phyloP scores from a whole-genome alignment of 495 filamentous ascomycete genomes.

The Penicillium pancosmium region DNA sequence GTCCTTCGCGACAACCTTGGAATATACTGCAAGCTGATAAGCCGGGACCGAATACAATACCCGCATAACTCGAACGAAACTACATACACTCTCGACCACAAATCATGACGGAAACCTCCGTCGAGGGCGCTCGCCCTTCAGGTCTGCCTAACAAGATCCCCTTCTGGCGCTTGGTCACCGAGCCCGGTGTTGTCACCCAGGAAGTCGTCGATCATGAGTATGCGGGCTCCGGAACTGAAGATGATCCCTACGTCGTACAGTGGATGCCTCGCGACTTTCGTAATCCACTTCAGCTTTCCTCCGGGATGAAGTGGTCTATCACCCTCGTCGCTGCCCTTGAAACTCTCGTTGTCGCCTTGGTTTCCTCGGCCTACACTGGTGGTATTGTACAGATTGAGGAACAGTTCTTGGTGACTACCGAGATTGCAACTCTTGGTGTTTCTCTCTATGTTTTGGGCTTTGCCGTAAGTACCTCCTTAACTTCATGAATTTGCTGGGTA shows the following conservation, averaged over 20 bases:
- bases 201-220: slow-evolving; percentile 59
- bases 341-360: slow-evolving; percentile 70
- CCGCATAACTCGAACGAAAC: too few species aligned
- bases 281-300: slow-evolving; percentile 64
- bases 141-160: slow-evolving; percentile 24
- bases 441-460: slow-evolving; percentile 76
- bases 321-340: slow-evolving; percentile 64
- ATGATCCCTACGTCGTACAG: slow-evolving; percentile 69
- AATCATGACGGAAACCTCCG: slow-evolving; percentile 13
- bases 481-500: not conserved
- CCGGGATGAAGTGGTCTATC: slow-evolving; percentile 64
- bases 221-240: slow-evolving; percentile 64
- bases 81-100: not conserved
- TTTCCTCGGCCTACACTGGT: slow-evolving; percentile 70
- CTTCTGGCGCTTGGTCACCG: slow-evolving; percentile 41
- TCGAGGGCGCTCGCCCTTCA: slow-evolving; percentile 13
- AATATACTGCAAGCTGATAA: too few species aligned
- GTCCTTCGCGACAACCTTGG: too few species aligned
- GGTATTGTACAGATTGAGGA: slow-evolving; percentile 59
- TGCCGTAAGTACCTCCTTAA: slow-evolving; percentile 28
- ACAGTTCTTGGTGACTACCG: slow-evolving; percentile 55
- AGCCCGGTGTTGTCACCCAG: slow-evolving; percentile 50
- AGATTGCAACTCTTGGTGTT: slow-evolving; percentile 62
- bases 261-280: slow-evolving; percentile 68
- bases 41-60: too few species aligned